Percentiles rank a stretch among this genome's conserved stretches.
Conservation (phyloP, 2,329 filamentous ascomycete genomes). For the Xylariaceae sp. region DNA sequence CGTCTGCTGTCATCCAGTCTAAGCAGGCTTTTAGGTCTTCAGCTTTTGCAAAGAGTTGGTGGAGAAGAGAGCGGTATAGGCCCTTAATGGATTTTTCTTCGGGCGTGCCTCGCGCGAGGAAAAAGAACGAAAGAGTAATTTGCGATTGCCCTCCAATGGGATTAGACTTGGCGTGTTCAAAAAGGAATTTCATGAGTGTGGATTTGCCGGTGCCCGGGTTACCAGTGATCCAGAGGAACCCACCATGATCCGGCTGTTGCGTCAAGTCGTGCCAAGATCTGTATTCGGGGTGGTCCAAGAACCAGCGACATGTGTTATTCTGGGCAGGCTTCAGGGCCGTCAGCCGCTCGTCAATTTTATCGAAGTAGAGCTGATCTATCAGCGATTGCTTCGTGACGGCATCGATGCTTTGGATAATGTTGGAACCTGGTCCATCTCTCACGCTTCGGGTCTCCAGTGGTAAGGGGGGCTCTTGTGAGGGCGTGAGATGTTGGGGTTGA, state of each 20-base stretch:
- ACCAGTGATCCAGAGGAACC: conserved; percentile 53
- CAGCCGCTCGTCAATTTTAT: conserved; percentile 27
- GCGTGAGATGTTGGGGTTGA: neutral
- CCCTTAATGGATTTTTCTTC: conserved; percentile 53
- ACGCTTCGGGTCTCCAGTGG: too few relatives aligned
- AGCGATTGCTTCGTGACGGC: too few relatives aligned
- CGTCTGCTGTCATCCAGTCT: too few relatives aligned
- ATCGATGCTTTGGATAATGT: neutral
- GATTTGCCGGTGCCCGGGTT: conserved; percentile 52
- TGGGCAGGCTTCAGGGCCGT: conserved; percentile 27
- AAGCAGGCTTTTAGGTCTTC: too few relatives aligned
- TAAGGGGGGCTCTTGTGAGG: neutral
- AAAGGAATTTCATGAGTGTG: conserved; percentile 50
- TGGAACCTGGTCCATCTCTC: too few relatives aligned
- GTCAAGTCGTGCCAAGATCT: conserved; percentile 41
- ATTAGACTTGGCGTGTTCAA: conserved; percentile 26
- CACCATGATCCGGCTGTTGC: conserved; percentile 38
- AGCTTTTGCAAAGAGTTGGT: too few relatives aligned
- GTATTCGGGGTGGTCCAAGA: conserved; percentile 37
- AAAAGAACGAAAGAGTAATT: conserved; percentile 51
- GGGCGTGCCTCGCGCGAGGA: conserved; percentile 52
- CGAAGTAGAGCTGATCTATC: conserved; percentile 27
- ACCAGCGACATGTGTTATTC: conserved; percentile 34
- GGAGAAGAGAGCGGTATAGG: conserved; percentile 56
- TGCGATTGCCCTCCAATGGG: conserved; percentile 16